A percentile compares a stretch with the other conserved stretches of the same genome.
phyloP scores from a whole-genome alignment of 345 rosid genomes.

The Hibiscus syriacus region DNA sequence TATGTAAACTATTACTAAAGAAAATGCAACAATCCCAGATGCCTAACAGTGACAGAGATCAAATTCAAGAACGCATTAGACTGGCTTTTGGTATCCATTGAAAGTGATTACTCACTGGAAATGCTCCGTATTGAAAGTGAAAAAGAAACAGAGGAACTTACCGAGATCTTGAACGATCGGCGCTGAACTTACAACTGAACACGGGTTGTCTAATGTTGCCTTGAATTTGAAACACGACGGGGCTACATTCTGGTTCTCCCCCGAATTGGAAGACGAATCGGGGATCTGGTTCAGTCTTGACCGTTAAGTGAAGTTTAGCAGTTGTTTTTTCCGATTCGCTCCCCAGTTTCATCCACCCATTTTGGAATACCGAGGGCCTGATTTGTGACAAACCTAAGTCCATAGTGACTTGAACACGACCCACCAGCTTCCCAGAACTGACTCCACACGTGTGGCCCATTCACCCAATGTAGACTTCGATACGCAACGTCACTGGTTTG shows the following conservation, averaged over 20 bases:
- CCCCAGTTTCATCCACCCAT: slow-evolving; percentile 70
- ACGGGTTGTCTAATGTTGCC: slow-evolving; percentile 80
- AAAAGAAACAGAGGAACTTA: slow-evolving; percentile 11
- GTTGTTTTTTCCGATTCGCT: slow-evolving; percentile 33
- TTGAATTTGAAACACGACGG: slow-evolving; percentile 88
- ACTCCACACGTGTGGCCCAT: slow-evolving; percentile 72
- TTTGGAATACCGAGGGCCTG: slow-evolving; percentile 43
- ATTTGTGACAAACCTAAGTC: slow-evolving; percentile 46
- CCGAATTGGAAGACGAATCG: slow-evolving; percentile 83
- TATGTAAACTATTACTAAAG: no score
- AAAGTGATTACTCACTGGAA: slow-evolving; percentile 10
- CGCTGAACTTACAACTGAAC: slow-evolving; percentile 89
- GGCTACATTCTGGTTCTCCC: slow-evolving; percentile 94
- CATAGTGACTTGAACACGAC: slow-evolving; percentile 47
- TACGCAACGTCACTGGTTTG: slow-evolving; percentile 42
- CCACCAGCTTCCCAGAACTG: slow-evolving; percentile 52
- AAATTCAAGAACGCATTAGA: no score
- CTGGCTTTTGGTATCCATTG: neutral
- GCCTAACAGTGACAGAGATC: neutral
- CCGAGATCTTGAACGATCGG: slow-evolving; percentile 80
- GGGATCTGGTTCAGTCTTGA: slow-evolving; percentile 76
- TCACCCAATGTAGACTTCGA: slow-evolving; percentile 70
- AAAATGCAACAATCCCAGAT: neutral
- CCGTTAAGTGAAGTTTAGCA: slow-evolving; percentile 56
- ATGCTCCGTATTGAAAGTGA: neutral